phyloP scores from a whole-genome alignment of 176 grass and related monocot species.

The Bonia amplexicaulis region DNA sequence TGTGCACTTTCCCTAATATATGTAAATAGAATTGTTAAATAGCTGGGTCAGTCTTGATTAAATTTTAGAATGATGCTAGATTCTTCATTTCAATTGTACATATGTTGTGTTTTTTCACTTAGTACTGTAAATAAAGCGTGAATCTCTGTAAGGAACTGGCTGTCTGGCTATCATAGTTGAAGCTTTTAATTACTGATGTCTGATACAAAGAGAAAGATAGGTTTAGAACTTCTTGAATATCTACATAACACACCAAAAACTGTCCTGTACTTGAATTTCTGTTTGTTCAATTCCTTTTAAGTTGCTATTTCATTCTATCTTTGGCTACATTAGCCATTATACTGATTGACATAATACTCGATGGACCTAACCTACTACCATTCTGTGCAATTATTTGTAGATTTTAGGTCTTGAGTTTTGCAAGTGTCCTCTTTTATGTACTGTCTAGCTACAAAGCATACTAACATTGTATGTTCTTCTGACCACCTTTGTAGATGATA shows the following conservation, averaged over 20 bases:
- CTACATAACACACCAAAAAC: neutral
- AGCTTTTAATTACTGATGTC: slow-evolving; percentile 4
- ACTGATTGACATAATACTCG: neutral
- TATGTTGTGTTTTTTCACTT: neutral
- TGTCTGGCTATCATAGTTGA: neutral
- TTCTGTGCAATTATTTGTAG: neutral
- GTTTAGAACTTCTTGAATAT: neutral
- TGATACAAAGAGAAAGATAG: neutral
- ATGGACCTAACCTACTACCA: neutral
- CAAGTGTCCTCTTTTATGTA: neutral
- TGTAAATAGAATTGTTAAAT: neutral
- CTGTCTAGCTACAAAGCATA: neutral
- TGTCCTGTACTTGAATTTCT: neutral
- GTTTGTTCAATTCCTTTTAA: slow-evolving; percentile 18
- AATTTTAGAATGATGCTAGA: slow-evolving; percentile 1
- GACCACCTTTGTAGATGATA: neutral
- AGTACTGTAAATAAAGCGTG: neutral
- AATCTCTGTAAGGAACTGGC: neutral
- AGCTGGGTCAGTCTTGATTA: neutral
- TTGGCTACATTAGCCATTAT: neutral
- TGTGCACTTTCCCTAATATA: neutral
- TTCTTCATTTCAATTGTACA: slow-evolving; percentile 11
- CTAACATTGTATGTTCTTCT: neutral
- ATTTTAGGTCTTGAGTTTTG: neutral
- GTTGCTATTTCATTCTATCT: neutral